These are phyloP conservation scores for Schizochytrium sp. DNA, from an alignment of 108 stramenopile genomes.

Conservation along the genomic window DNA sequence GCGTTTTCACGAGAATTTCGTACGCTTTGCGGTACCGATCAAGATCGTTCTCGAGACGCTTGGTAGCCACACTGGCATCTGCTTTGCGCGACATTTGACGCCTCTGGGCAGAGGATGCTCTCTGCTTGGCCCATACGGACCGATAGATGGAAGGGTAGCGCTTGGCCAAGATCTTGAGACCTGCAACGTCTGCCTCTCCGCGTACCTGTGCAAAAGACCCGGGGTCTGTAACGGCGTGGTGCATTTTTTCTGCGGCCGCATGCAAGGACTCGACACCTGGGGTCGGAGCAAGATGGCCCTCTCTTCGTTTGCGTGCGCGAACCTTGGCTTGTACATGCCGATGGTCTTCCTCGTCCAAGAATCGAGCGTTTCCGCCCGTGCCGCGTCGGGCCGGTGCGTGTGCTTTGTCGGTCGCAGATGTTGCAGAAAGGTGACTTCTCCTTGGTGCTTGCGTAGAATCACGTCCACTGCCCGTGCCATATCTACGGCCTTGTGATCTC, in stretches of 20 bases:
- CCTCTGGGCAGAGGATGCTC: background rate
- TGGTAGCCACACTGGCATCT: background rate
- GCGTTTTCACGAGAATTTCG: background rate
- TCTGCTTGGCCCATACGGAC: background rate
- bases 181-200: background rate
- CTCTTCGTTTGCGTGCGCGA: background rate
- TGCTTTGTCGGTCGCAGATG: too few species aligned
- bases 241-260: background rate
- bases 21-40: background rate
- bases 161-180: background rate
- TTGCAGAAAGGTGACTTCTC: too few species aligned
- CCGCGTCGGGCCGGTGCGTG: too few species aligned
- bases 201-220: background rate
- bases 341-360: background rate
- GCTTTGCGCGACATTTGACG: background rate
- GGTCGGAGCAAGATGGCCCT: background rate
- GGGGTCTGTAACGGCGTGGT: background rate
- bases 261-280: background rate
- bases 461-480: too few species aligned
- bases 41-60: background rate
- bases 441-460: too few species aligned
- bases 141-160: conserved; percentile 1
- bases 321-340: background rate
- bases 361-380: background rate
- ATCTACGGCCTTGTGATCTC: too few species aligned